phyloP scores from a whole-genome alignment of 2,329 filamentous ascomycete genomes.

The Ceratocystiopsis sp. region DNA sequence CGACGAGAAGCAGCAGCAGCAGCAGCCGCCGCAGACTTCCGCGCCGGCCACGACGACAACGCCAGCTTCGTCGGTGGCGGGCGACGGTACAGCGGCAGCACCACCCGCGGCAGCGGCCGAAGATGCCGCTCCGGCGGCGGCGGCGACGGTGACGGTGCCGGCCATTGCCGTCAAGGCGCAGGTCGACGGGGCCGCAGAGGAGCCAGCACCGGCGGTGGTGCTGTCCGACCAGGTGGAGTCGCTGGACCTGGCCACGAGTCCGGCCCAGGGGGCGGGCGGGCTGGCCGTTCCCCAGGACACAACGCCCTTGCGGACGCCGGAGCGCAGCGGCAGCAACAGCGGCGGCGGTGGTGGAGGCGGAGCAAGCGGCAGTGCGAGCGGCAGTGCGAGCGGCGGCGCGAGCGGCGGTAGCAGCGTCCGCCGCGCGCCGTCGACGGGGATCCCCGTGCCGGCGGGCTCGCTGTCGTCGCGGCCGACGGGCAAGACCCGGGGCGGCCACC shows the following conservation, averaged over 20 bases:
- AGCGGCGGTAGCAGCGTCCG: background rate
- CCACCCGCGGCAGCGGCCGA: background rate
- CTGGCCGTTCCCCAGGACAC: too few relatives aligned
- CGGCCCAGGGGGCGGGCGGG: background rate
- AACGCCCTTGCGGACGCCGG: too few relatives aligned
- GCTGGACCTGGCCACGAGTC: conserved; percentile 27
- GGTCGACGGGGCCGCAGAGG: background rate
- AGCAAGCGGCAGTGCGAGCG: too few relatives aligned
- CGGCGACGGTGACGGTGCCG: too few relatives aligned
- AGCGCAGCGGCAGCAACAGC: too few relatives aligned
- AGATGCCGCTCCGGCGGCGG: conserved; percentile 7
- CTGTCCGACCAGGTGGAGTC: conserved; percentile 21
- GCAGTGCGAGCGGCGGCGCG: background rate
- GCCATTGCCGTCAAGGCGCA: background rate
- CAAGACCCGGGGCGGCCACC: conserved; percentile 1
- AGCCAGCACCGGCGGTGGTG: background rate
- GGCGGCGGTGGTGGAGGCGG: too few relatives aligned
- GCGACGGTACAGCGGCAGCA: too few relatives aligned
- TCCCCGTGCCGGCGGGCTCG: background rate
- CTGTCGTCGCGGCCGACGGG: background rate
- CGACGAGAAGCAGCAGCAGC: background rate
- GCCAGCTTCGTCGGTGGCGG: too few relatives aligned
- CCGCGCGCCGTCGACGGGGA: background rate
- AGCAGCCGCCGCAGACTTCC: background rate
- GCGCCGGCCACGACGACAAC: background rate